Conservation (phyloP, 768 basidiomycete species). For the Pilatotrama ljubarskyi region DNA sequence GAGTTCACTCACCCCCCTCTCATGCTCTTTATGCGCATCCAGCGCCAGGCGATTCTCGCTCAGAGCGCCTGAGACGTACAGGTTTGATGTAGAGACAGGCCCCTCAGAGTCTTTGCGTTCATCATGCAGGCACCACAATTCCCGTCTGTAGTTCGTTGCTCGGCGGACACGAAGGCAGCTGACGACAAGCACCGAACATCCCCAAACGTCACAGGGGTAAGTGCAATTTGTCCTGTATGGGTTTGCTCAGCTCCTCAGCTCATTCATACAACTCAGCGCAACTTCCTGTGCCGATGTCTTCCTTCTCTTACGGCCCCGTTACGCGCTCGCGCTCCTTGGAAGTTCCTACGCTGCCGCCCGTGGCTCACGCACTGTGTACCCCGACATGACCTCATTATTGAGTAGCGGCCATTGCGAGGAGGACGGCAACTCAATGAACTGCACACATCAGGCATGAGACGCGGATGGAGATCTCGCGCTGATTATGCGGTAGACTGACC, state of each 20-base stretch:
- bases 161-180: no score
- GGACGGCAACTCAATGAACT: no score
- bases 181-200: not conserved
- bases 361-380: not conserved
- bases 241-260: no score
- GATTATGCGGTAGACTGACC: no score
- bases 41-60: no score
- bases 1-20: not conserved
- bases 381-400: not conserved
- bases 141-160: not conserved
- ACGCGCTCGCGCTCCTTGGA: not conserved
- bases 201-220: not conserved
- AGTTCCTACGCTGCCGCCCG: not conserved
- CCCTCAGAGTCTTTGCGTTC: no score
- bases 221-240: not conserved
- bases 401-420: not conserved
- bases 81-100: no score
- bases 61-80: no score
- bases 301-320: not conserved
- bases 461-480: no score
- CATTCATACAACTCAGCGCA: no score
- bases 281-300: no score
- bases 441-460: no score
- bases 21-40: not conserved
- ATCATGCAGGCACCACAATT: not conserved